Evolutionary conservation across 2,329 filamentous ascomycete genomes (phyloP).

Genomic region (Alternaria incomplexa): DNA sequence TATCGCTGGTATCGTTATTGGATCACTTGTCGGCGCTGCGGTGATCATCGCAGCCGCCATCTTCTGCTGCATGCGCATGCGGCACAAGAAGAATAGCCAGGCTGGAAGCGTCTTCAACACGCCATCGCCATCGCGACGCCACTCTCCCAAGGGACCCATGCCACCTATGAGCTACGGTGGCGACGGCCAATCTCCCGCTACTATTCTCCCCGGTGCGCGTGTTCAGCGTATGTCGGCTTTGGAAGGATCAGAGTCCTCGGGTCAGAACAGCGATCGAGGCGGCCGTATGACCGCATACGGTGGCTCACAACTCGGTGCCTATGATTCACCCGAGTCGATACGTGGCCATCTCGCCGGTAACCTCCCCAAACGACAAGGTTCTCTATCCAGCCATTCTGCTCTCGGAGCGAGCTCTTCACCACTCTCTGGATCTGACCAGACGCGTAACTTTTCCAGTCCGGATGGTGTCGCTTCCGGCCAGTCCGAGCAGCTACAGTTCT

Average conservation of each 20-base stretch:
- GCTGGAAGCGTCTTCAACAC: conserved; percentile 85
- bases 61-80: conserved; percentile 64
- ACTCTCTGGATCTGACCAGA: conserved; percentile 52
- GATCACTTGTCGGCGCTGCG: conserved; percentile 72
- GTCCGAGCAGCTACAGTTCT: conserved; percentile 93
- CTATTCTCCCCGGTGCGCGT: conserved; percentile 79
- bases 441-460: conserved; percentile 80
- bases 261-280: conserved; percentile 51
- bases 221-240: conserved; percentile 96
- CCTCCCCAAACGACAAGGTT: conserved; percentile 76
- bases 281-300: conserved; percentile 30
- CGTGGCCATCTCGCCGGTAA: conserved; percentile 46
- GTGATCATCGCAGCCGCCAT: conserved; percentile 71
- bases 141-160: conserved; percentile 41
- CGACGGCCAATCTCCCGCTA: conserved; percentile 44
- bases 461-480: conserved; percentile 84
- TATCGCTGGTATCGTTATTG: conserved; percentile 90
- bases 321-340: conserved; percentile 73
- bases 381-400: conserved; percentile 82
- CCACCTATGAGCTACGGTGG: conserved; percentile 51
- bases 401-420: conserved; percentile 75
- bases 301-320: conserved; percentile 35
- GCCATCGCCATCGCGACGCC: conserved; percentile 69
- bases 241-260: conserved; percentile 70
- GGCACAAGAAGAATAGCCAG: conserved; percentile 64